Percentiles rank a stretch among this genome's conserved stretches.
Evolutionary conservation across 2,329 filamentous ascomycete genomes (phyloP).

Genomic region (Seiridium cupressi): DNA sequence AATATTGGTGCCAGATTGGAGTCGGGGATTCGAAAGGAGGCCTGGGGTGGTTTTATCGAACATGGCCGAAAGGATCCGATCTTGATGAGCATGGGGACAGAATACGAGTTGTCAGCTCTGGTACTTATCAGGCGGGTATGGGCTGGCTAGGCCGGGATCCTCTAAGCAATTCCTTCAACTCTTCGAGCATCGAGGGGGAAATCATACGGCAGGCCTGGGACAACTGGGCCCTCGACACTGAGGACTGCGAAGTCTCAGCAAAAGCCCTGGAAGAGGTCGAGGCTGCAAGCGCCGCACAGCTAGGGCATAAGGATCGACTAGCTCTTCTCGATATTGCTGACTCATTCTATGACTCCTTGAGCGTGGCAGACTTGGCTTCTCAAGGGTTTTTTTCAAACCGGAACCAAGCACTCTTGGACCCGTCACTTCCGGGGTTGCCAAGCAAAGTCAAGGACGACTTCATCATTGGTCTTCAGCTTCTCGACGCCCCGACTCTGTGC

Average conservation of each 20-base stretch:
- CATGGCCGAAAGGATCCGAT: conserved; percentile 72
- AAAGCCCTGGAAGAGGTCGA: conserved; percentile 23
- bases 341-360: conserved; percentile 57
- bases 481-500: conserved; percentile 41
- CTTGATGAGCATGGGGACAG: conserved; percentile 64
- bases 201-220: conserved; percentile 63
- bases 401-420: conserved; percentile 51
- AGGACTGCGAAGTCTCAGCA: conserved; percentile 50
- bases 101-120: conserved; percentile 76
- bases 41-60: conserved; percentile 82
- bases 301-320: conserved; percentile 5
- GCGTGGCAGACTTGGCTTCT: conserved; percentile 63
- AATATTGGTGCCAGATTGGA: conserved; percentile 97
- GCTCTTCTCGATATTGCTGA: conserved; percentile 41
- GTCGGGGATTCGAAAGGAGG: conserved; percentile 87
- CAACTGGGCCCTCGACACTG: conserved; percentile 65
- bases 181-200: conserved; percentile 56
- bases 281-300: conserved; percentile 33
- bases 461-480: conserved; percentile 42
- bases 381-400: conserved; percentile 41
- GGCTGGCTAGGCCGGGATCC: conserved; percentile 70
- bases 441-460: conserved; percentile 48
- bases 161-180: conserved; percentile 31
- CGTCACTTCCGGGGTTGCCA: conserved; percentile 57
- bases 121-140: conserved; percentile 77